Evolutionary conservation across 2,329 filamentous ascomycete species (phyloP), one percentile per base, ranked within the genome.

Genomic region (Camillea tinctor): DNA sequence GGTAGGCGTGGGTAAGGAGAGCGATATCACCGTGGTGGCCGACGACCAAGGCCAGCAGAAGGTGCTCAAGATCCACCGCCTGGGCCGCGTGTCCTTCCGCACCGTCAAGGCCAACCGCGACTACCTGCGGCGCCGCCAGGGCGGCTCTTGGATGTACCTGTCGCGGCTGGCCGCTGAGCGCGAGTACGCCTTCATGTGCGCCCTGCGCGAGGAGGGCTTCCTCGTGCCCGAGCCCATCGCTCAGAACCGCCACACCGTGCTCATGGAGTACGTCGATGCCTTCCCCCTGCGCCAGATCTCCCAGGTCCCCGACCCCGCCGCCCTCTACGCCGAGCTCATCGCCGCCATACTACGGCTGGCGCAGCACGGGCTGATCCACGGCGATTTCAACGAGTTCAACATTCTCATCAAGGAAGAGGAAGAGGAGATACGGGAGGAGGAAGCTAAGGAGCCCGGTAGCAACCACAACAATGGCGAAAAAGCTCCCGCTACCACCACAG

Each of bases 341-440:
- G 84, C 87, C 50, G 85, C 97, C 68, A 92, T 99, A 58, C 80
- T 99, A 50, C 85, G 88, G 24, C 82, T 99, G 49, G 94, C 95
- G 5, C 87, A 87, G 63, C 88, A 93, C 67, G 95, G 95, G 6
- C 80, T 99, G 53, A 99, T 99, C 63, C 95, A 99, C 73, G 95
- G 95, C 63, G 95, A 99, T 74, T 99, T 96, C 80, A 99, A 99
- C 79, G 96, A 99, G 76, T 99, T 99, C 83, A 99, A 99, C 75
- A 94, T 99, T 65, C 80, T 99, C 36, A 88, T 99, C 73, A 92
- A 95, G 72, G 94, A 98, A 74, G 86, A 82, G 58, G 52, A 72
- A 36, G 68, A 74, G 20, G 64, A 69, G 9, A 59, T 72, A 54
- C 44, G 44, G 11, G 69, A 69, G 17, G 76, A 76, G 21, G 1